These are phyloP conservation scores for Hyaloscypha hepaticicola DNA, from an alignment of 495 filamentous ascomycete species.

Conservation along the genomic window DNA sequence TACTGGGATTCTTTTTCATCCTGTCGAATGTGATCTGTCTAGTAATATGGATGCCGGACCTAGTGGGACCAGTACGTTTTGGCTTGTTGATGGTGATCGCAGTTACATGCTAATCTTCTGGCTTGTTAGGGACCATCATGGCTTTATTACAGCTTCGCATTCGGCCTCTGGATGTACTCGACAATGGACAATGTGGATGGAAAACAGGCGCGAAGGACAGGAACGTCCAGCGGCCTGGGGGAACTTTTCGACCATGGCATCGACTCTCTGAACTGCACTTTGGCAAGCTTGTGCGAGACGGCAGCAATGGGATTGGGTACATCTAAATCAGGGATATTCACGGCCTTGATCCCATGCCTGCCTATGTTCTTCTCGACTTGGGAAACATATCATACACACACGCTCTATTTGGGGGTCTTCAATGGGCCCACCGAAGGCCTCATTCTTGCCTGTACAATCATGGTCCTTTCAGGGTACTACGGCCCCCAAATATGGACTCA, in stretches of 20 bases:
- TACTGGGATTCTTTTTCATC: slow-evolving; percentile 93
- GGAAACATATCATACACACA: slow-evolving; percentile 99
- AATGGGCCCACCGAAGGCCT: slow-evolving; percentile 97
- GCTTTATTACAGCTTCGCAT: slow-evolving; percentile 92
- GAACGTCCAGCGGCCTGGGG: slow-evolving; percentile 89
- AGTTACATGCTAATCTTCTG: slow-evolving; percentile 3
- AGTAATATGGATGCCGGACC: slow-evolving; percentile 82
- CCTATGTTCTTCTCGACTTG: slow-evolving; percentile 99
- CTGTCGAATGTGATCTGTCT: slow-evolving; percentile 80
- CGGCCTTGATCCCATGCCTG: slow-evolving; percentile 83
- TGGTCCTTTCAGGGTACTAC: slow-evolving; percentile 82
- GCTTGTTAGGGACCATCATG: slow-evolving; percentile 70
- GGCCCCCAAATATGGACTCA: slow-evolving; percentile 86
- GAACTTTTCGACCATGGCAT: slow-evolving; percentile 99
- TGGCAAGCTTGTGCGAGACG: slow-evolving; percentile 83
- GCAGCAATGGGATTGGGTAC: slow-evolving; percentile 89
- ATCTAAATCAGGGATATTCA: slow-evolving; percentile 80
- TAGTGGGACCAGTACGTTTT: slow-evolving; percentile 77
- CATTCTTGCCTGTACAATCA: slow-evolving; percentile 79
- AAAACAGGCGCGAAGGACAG: slow-evolving; percentile 93
- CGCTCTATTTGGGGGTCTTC: slow-evolving; percentile 92
- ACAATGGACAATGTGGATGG: slow-evolving; percentile 99
- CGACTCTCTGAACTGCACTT: slow-evolving; percentile 93
- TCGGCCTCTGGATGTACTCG: slow-evolving; percentile 96
- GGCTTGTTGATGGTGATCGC: not conserved